Conservation (phyloP, 2,329 filamentous ascomycete genomes). For the Hypoxylon sp. region DNA sequence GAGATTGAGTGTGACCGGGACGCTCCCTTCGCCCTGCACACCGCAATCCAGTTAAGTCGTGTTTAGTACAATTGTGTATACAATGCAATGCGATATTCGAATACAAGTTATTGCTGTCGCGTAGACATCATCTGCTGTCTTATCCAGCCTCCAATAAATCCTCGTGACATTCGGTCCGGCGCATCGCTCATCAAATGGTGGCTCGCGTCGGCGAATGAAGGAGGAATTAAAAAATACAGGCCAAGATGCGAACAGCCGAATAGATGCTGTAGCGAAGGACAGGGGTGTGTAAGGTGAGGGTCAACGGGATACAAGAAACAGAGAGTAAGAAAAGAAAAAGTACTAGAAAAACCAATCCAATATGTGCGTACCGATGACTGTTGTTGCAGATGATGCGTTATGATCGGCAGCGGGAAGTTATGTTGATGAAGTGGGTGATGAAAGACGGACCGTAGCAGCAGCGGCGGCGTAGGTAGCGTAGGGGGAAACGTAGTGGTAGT, state of each 20-base stretch:
- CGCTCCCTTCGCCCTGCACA: conserved; percentile 20
- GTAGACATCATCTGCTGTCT: conserved; percentile 39
- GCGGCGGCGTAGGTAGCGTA: not conserved
- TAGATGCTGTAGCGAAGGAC: not conserved
- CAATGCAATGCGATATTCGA: conserved; percentile 23
- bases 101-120: conserved; percentile 40
- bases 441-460: conserved; percentile 1
- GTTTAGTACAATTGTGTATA: conserved; percentile 12
- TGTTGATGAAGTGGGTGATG: conserved; percentile 34
- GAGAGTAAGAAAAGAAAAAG: conserved; percentile 4
- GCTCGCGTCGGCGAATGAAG: conserved; percentile 36
- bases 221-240: conserved; percentile 4
- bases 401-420: conserved; percentile 36
- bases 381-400: conserved; percentile 38
- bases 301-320: not conserved
- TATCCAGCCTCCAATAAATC: conserved; percentile 47
- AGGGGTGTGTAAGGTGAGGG: not conserved
- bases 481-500: not conserved
- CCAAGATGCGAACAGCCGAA: conserved; percentile 5
- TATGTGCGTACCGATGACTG: conserved; percentile 28
- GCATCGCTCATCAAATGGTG: conserved; percentile 46
- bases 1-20: conserved; percentile 28
- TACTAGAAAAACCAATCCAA: conserved; percentile 13
- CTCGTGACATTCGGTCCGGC: conserved; percentile 43
- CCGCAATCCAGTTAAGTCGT: conserved; percentile 8